phyloP scores from a whole-genome alignment of 257 asterid species.

The Ligustrum vulgare region DNA sequence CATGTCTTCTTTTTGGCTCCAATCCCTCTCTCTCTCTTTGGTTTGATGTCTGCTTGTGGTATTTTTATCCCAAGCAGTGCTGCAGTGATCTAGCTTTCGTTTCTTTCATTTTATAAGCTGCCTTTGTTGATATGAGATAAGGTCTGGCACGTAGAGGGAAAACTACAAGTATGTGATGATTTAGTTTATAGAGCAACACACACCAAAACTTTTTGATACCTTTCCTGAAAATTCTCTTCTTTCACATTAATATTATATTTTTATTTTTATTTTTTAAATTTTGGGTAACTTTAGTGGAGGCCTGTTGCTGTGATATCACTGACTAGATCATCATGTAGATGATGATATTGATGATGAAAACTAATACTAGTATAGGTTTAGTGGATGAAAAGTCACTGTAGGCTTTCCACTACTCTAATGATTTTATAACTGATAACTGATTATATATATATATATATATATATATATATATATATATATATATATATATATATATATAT shows the following conservation, averaged over 20 bases:
- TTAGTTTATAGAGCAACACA: conserved; percentile 10
- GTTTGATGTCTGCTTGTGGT: conserved; percentile 8
- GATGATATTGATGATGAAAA: neutral
- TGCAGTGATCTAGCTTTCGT: conserved; percentile 5
- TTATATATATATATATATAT: too few species aligned
- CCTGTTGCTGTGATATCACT: neutral
- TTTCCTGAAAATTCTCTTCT: neutral
- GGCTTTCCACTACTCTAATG: neutral
- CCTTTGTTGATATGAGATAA: conserved; percentile 19
- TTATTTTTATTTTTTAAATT: too few species aligned
- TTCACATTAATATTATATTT: too few species aligned
- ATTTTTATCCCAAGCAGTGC: conserved; percentile 20
- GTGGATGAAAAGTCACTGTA: neutral
- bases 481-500: too few species aligned
- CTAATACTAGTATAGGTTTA: neutral
- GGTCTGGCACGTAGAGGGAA: conserved; percentile 4
- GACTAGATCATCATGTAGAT: neutral
- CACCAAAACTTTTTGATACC: neutral
- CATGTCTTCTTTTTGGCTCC: conserved; percentile 17
- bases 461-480: too few species aligned
- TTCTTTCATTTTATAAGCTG: conserved; percentile 13
- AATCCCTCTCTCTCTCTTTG: conserved; percentile 15
- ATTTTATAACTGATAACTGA: too few species aligned
- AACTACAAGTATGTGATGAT: neutral
- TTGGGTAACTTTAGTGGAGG: neutral